phyloP scores from a whole-genome alignment of 2,329 filamentous ascomycete genomes.

The Diaporthe sp. region DNA sequence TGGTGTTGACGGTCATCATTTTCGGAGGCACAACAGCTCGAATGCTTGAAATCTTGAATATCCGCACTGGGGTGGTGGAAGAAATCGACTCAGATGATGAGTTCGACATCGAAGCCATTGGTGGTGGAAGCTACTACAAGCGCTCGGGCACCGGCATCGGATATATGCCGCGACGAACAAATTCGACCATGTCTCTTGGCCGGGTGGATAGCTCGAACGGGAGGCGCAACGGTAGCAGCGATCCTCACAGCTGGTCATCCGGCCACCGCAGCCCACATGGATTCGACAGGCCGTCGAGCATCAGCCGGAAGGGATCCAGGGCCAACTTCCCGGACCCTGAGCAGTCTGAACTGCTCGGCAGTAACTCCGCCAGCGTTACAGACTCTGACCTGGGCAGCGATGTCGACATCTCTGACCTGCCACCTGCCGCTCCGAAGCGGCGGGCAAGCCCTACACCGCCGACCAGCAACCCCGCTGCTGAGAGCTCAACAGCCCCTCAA shows the following conservation, averaged over 20 bases:
- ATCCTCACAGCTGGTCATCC: conserved; percentile 64
- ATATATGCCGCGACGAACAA: conserved; percentile 77
- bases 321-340: conserved; percentile 62
- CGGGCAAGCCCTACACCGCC: conserved; percentile 54
- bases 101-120: conserved; percentile 90
- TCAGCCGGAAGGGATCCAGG: conserved; percentile 66
- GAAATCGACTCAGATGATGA: conserved; percentile 98
- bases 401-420: conserved; percentile 75
- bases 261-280: conserved; percentile 64
- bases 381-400: conserved; percentile 74
- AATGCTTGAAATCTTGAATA: conserved; percentile 98
- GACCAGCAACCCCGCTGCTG: conserved; percentile 37
- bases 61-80: conserved; percentile 94
- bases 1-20: conserved; percentile 97
- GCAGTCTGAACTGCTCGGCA: conserved; percentile 67
- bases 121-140: conserved; percentile 82
- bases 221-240: conserved; percentile 40
- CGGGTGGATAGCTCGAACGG: conserved; percentile 57
- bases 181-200: conserved; percentile 68
- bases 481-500: conserved; percentile 31
- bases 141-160: conserved; percentile 82
- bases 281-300: conserved; percentile 57
- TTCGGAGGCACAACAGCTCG: conserved; percentile 97
- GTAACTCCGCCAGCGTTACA: conserved; percentile 56
- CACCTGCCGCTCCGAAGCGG: conserved; percentile 66